A percentile compares a stretch with the other conserved stretches of the same genome.
Conservation (phyloP, 352 stramenopile genomes). For the Proteromonas lacertae region DNA sequence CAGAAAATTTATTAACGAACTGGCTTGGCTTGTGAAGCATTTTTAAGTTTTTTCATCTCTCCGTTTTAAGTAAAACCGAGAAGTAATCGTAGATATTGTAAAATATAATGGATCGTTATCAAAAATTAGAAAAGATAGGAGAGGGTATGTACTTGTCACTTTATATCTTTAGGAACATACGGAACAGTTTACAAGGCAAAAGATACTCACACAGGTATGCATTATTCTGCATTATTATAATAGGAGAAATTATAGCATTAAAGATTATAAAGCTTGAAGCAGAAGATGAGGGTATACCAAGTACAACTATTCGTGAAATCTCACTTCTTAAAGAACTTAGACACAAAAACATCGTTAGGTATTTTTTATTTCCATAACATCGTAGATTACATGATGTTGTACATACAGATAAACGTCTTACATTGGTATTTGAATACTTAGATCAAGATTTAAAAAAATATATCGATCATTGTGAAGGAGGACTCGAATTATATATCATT, state of each 20-base stretch:
- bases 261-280: slow-evolving; percentile 99
- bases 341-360: slow-evolving; percentile 49
- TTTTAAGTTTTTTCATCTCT: no score
- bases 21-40: no score
- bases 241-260: slow-evolving; percentile 90
- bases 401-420: slow-evolving; percentile 90
- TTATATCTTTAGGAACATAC: slow-evolving; percentile 45
- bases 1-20: no score
- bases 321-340: slow-evolving; percentile 57
- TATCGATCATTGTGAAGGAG: slow-evolving; percentile 86
- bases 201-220: slow-evolving; percentile 69
- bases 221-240: no score
- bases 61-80: no score
- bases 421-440: slow-evolving; percentile 98
- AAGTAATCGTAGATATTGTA: no score
- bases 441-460: slow-evolving; percentile 98
- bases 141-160: slow-evolving; percentile 3
- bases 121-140: slow-evolving; percentile 4
- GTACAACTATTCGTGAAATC: slow-evolving; percentile 83
- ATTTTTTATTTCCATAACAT: background rate
- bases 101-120: slow-evolving; percentile 1
- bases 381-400: slow-evolving; percentile 88
- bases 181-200: slow-evolving; percentile 78
- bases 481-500: slow-evolving; percentile 27
- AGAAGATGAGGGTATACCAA: slow-evolving; percentile 71